phyloP scores from a whole-genome alignment of 441 rosid genomes.

The Aquilaria agallochum region DNA sequence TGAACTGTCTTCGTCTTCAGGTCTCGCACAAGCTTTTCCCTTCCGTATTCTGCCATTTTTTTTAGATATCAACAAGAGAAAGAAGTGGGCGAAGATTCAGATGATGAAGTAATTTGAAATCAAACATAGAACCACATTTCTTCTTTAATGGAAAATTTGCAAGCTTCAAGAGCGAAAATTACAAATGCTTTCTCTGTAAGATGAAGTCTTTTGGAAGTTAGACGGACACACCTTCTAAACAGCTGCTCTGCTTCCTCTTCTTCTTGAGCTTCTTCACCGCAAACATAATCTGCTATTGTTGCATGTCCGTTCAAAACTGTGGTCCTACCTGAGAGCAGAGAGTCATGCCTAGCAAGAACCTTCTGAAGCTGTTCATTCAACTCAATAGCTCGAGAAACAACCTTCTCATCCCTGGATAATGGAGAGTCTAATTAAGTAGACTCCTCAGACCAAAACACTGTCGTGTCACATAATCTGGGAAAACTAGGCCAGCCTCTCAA shows the following conservation, averaged over 20 bases:
- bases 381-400: constrained; percentile 86
- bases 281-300: constrained; percentile 36
- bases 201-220: background rate
- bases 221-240: constrained; percentile 64
- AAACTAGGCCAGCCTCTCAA: no score
- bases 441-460: background rate
- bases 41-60: constrained; percentile 57
- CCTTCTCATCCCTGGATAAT: constrained; percentile 68
- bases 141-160: background rate
- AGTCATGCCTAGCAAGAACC: constrained; percentile 74
- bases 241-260: constrained; percentile 96
- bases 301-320: constrained; percentile 31
- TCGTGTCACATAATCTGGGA: no score
- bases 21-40: constrained; percentile 90
- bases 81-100: no score
- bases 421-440: constrained; percentile 16
- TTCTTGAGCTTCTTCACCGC: constrained; percentile 53
- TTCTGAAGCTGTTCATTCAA: constrained; percentile 90
- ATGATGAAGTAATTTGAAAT: no score
- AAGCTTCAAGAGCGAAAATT: background rate
- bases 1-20: constrained; percentile 60
- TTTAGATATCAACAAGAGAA: no score
- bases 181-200: background rate
- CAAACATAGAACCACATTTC: background rate
- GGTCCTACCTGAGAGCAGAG: constrained; percentile 48